Base-by-base conservation (phyloP, 495 filamentous ascomycete species). In the Podospora didyma region DNA sequence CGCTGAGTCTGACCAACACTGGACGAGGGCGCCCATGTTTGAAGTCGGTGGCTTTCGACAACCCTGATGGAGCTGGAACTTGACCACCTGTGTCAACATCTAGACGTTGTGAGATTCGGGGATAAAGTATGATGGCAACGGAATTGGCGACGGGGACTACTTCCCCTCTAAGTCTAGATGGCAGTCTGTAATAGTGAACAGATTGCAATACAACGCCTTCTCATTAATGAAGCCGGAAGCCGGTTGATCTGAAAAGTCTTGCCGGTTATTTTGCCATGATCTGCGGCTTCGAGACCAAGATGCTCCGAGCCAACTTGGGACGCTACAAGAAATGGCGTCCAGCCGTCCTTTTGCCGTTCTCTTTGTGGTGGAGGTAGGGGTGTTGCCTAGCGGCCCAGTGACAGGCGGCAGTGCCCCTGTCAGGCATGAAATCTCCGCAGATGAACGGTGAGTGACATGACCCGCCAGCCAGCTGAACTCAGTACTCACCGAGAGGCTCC, bases 231-330 rank as follows among this genome's bases (percentile, higher is more conserved):
- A 42, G 0, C 39, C 39, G 39, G 39, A 5, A 42, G 12, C 39
- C 39, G 35, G 45, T 26, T 62, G 57, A 62, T 64, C 47, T 52
- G 34, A 46, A 57, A 41, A 6, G 45, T 49, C 51, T 31, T 31
- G 26, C 60, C 65, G 62, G 62, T 49, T 59, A 65, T 61, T 62
- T 66, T 66, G 57, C 39, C 34, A 37, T 58, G 60, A 55, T 60
- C 56, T 67, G 53, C 59, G 52, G 41, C 34, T 55, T 59, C 51
- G 3, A 9, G 23, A 12, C 21, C 20, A 31, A 23, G 47, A 24
- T 17, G 39, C 2, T 42, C 39, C 39, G 39, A 42, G n/a, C 39
- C 48, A 45, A 49, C 11, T 20, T 46, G 35, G 17, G 17, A n/a
- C 5, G 42, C 28, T 50, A 59, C 56, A 59, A 17, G 19, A 58